These are phyloP conservation scores for Tolypocladium pustulatum DNA, from an alignment of 2,329 filamentous ascomycete species.

Conservation along the genomic window DNA sequence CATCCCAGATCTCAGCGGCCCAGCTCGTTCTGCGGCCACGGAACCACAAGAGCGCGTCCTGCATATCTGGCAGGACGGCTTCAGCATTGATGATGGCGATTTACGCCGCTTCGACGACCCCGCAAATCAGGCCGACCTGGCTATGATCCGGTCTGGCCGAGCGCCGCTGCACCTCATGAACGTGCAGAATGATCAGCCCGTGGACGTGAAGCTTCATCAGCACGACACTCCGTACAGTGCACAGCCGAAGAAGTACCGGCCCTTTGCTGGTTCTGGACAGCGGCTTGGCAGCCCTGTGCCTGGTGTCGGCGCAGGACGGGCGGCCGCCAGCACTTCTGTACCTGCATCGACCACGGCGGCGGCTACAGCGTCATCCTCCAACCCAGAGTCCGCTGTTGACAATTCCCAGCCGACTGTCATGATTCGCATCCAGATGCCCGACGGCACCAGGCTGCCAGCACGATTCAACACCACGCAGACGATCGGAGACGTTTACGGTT, in stretches of 20 bases:
- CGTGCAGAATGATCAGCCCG: conserved; percentile 61
- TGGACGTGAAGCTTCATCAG: conserved; percentile 70
- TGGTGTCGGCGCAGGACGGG: conserved; percentile 29
- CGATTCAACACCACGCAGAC: conserved; percentile 76
- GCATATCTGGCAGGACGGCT: conserved; percentile 75
- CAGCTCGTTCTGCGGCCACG: conserved; percentile 15
- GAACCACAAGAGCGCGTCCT: conserved; percentile 56
- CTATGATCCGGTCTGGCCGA: conserved; percentile 66
- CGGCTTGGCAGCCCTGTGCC: conserved; percentile 71
- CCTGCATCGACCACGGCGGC: conserved; percentile 18
- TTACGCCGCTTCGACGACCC: conserved; percentile 73
- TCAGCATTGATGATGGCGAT: conserved; percentile 74
- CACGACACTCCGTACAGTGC: conserved; percentile 60
- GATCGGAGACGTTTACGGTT: conserved; percentile 65
- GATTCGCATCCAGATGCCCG: conserved; percentile 67
- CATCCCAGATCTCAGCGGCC: conserved; percentile 49
- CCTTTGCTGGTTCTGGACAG: conserved; percentile 62
- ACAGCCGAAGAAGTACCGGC: conserved; percentile 65
- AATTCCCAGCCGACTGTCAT: conserved; percentile 55
- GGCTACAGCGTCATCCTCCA: conserved; percentile 23
- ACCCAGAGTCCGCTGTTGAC: conserved; percentile 38
- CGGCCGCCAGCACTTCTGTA: conserved; percentile 13
- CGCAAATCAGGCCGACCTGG: conserved; percentile 57
- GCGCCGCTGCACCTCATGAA: conserved; percentile 72
- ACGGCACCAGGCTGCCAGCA: conserved; percentile 66